Conservation (phyloP, 148 eudicot genomes). For the Pharnaceum exiguum region DNA sequence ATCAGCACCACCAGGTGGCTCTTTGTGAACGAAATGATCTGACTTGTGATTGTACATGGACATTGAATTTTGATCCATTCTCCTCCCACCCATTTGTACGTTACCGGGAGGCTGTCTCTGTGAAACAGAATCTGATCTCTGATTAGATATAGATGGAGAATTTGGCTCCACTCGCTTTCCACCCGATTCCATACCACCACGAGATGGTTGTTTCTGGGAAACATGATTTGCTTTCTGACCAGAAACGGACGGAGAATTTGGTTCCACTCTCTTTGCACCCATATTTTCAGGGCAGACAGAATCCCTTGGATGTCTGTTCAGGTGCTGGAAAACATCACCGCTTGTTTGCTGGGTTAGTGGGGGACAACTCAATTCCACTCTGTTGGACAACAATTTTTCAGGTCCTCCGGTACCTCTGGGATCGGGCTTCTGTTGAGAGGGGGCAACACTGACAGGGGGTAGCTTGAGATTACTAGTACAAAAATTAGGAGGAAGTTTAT, state of each 20-base stretch:
- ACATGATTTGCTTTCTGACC: constrained; percentile 28
- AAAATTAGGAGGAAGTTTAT: constrained; percentile 24
- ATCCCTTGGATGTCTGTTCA: constrained; percentile 34
- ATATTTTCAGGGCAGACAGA: constrained; percentile 26
- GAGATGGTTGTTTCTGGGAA: constrained; percentile 19
- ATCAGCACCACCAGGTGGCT: constrained; percentile 27
- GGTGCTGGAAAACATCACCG: constrained; percentile 22
- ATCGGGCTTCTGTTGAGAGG: constrained; percentile 27
- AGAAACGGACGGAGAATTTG: constrained; percentile 35
- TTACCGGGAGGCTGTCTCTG: constrained; percentile 20
- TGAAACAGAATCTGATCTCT: not conserved
- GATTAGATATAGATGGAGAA: constrained; percentile 23
- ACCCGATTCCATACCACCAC: constrained; percentile 14
- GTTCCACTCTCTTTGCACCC: constrained; percentile 43
- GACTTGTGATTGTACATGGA: constrained; percentile 25
- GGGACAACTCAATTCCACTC: constrained; percentile 37
- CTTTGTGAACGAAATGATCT: constrained; percentile 17
- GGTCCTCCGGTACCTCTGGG: constrained; percentile 24
- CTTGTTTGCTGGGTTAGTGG: constrained; percentile 24
- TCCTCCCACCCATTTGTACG: constrained; percentile 27
- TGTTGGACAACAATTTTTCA: constrained; percentile 30
- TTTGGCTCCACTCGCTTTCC: constrained; percentile 37
- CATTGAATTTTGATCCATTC: constrained; percentile 40
- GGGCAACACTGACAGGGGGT: constrained; percentile 15
- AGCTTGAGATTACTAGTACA: constrained; percentile 33